phyloP scores from a whole-genome alignment of 2,329 filamentous ascomycete genomes.

The Emericellopsis cladophorae region DNA sequence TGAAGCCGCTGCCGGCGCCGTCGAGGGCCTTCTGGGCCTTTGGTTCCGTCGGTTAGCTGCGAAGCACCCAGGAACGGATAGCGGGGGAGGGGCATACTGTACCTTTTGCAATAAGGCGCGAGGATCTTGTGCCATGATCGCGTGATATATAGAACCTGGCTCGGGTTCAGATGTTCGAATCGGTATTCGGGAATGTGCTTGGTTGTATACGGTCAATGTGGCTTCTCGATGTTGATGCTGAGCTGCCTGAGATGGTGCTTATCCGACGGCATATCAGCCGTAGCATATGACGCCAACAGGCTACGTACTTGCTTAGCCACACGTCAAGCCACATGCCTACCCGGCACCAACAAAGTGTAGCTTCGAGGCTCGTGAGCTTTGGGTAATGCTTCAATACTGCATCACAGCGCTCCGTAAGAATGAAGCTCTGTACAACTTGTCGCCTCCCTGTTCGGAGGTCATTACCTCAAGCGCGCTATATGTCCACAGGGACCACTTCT shows the following conservation, averaged over 20 bases:
- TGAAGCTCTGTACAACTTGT: slow-evolving; percentile 14
- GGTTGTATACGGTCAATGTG: neutral
- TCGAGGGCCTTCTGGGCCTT: slow-evolving; percentile 79
- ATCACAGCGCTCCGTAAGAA: slow-evolving; percentile 9
- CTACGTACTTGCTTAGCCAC: neutral
- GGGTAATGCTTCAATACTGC: neutral
- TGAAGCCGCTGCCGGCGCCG: slow-evolving; percentile 69
- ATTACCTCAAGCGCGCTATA: slow-evolving; percentile 4
- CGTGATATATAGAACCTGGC: neutral
- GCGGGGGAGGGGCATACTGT: slow-evolving; percentile 12
- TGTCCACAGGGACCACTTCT: slow-evolving; percentile 3
- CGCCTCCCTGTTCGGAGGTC: slow-evolving; percentile 12
- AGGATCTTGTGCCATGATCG: slow-evolving; percentile 61
- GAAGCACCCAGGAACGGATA: slow-evolving; percentile 3
- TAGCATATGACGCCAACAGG: neutral
- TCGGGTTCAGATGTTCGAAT: too few species aligned
- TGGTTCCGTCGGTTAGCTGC: neutral
- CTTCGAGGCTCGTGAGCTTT: neutral
- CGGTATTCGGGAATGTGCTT: too few species aligned
- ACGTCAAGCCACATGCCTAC: neutral
- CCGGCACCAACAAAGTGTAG: neutral
- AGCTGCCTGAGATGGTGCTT: neutral
- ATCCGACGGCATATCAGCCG: neutral
- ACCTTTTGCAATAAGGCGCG: slow-evolving; percentile 71
- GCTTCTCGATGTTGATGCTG: neutral